Conservation (phyloP, 768 basidiomycete genomes). For the Boletus reticuloceps region DNA sequence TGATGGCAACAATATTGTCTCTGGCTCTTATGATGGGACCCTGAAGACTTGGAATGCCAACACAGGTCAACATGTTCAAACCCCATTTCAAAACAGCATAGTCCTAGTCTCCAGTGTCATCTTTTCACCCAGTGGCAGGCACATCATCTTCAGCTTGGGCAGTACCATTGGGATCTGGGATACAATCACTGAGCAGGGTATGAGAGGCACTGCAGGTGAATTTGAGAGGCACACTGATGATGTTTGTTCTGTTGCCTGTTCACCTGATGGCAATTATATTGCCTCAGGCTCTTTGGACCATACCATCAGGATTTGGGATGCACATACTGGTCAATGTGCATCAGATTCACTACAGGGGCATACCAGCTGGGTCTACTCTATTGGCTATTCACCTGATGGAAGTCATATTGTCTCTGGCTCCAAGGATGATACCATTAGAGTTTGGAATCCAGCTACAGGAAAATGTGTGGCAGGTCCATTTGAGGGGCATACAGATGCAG, state of each 20-base stretch:
- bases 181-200: background rate
- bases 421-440: constrained; percentile 17
- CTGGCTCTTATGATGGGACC: constrained; percentile 6
- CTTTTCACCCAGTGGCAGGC: constrained; percentile 21
- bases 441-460: constrained; percentile 20
- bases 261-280: constrained; percentile 15
- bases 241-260: constrained; percentile 7
- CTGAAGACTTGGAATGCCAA: constrained; percentile 10
- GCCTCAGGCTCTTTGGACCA: constrained; percentile 5
- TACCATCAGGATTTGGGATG: constrained; percentile 9
- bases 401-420: constrained; percentile 20
- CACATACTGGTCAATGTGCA: constrained; percentile 7
- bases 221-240: background rate
- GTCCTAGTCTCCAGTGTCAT: background rate
- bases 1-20: constrained; percentile 11
- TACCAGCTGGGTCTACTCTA: constrained; percentile 6
- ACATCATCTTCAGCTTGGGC: constrained; percentile 17
- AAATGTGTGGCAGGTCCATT: constrained; percentile 17
- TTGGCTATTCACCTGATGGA: constrained; percentile 30
- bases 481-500: constrained; percentile 14
- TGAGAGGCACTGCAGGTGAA: background rate
- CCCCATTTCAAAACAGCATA: background rate
- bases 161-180: constrained; percentile 9
- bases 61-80: constrained; percentile 2
- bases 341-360: constrained; percentile 4